These are phyloP conservation scores for Cicer chorassanicum DNA, from an alignment of 306 rosid species.

Conservation along the genomic window DNA sequence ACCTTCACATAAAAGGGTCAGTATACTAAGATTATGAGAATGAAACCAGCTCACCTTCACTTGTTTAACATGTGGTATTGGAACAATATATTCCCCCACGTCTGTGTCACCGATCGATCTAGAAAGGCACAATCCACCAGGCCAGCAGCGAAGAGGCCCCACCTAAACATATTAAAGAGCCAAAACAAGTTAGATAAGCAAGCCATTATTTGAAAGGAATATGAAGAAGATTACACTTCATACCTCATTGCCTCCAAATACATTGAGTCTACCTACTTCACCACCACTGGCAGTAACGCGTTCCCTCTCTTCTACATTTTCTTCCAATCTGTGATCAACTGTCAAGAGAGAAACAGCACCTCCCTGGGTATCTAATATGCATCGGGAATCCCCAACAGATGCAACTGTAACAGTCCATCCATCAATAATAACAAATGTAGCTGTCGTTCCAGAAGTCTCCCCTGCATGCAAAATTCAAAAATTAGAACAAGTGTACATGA, in stretches of 20 bases:
- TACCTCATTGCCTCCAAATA: conserved; percentile 89
- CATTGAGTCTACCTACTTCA: conserved; percentile 95
- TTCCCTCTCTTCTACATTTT: conserved; percentile 90
- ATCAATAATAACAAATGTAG: conserved; percentile 88
- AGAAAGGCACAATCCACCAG: conserved; percentile 97
- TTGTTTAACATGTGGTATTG: conserved; percentile 92
- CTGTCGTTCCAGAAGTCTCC: conserved; percentile 98
- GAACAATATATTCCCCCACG: conserved; percentile 88
- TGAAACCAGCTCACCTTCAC: conserved; percentile 71
- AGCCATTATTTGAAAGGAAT: conserved; percentile 30
- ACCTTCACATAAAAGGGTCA: conserved; percentile 23
- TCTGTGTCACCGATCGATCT: conserved; percentile 94
- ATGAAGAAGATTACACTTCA: conserved; percentile 30
- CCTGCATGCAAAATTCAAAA: conserved; percentile 57
- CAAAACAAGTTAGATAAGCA: conserved; percentile 27
- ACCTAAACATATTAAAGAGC: conserved; percentile 55
- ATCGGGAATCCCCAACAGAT: conserved; percentile 96
- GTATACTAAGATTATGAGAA: conserved; percentile 22
- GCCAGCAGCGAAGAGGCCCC: conserved; percentile 98
- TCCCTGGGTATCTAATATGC: conserved; percentile 77
- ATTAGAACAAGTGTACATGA: conserved; percentile 28
- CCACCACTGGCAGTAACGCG: conserved; percentile 98
- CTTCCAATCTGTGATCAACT: conserved; percentile 94
- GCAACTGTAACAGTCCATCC: conserved; percentile 98
- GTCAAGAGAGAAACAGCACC: conserved; percentile 88